phyloP scores from a whole-genome alignment of 345 rosid genomes.

The Angophora floribunda region DNA sequence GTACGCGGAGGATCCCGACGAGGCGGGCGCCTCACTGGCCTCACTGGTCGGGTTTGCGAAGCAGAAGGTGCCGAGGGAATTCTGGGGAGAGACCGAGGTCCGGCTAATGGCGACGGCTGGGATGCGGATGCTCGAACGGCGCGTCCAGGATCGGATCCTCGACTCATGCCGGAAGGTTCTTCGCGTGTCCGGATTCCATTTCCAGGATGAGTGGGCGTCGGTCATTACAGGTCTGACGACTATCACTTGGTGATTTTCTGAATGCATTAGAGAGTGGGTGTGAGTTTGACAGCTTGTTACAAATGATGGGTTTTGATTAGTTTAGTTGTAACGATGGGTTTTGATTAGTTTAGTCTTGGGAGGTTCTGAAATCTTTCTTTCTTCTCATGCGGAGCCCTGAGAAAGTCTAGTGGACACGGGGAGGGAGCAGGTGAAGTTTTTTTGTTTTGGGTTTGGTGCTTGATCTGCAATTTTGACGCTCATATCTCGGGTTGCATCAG shows the following conservation, averaged over 20 bases:
- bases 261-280: not conserved
- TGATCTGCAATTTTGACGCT: slow-evolving; percentile 2
- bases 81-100: slow-evolving; percentile 65
- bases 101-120: slow-evolving; percentile 97
- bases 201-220: slow-evolving; percentile 63
- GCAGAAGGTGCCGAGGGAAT: slow-evolving; percentile 34
- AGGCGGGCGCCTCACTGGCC: slow-evolving; percentile 41
- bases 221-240: slow-evolving; percentile 58
- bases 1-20: slow-evolving; percentile 42
- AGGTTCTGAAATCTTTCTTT: not conserved
- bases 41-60: slow-evolving; percentile 64
- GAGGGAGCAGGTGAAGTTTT: not conserved
- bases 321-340: not conserved
- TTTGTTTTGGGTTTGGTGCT: not conserved
- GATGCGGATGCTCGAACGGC: slow-evolving; percentile 54
- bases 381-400: not conserved
- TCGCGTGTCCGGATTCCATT: slow-evolving; percentile 56
- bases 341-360: not conserved
- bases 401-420: not conserved
- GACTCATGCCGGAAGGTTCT: slow-evolving; percentile 41
- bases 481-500: slow-evolving; percentile 12
- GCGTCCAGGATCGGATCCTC: slow-evolving; percentile 47
- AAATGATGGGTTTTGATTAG: not conserved
- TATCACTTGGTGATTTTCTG: not conserved
- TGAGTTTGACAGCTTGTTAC: not conserved